These are phyloP conservation scores for Guyanaporus albipodus DNA, from an alignment of 768 basidiomycete genomes.

Conservation along the genomic window DNA sequence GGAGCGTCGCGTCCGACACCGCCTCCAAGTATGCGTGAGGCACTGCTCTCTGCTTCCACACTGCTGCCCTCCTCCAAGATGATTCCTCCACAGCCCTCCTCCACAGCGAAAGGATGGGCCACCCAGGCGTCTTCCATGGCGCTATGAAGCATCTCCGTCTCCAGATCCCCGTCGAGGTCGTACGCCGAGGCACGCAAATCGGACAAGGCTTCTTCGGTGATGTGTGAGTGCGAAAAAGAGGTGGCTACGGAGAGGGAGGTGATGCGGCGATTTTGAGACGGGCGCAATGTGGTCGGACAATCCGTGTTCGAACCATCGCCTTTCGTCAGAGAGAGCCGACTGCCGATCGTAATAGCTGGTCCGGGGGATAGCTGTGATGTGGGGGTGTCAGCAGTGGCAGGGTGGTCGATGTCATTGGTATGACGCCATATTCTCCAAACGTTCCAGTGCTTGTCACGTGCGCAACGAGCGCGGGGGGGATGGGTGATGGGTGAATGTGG, in stretches of 20 bases:
- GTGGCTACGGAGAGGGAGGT: conserved; percentile 21
- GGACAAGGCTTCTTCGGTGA: conserved; percentile 23
- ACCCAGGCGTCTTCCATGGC: conserved; percentile 19
- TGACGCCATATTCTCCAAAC: conserved; percentile 16
- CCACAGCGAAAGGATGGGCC: conserved; percentile 12
- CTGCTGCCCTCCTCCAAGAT: background rate
- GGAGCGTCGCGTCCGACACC: conserved; percentile 6
- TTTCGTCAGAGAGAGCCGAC: background rate
- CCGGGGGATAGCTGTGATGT: background rate
- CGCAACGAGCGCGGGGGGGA: background rate
- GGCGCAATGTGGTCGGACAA: conserved; percentile 2
- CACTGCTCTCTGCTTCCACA: conserved; percentile 2
- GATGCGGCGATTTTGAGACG: conserved; percentile 15
- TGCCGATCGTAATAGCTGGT: background rate
- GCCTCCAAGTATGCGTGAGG: conserved; percentile 1
- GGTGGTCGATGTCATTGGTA: background rate
- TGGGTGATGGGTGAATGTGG: conserved; percentile 3
- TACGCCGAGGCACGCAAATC: conserved; percentile 22
- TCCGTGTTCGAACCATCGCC: background rate
- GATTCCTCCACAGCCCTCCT: background rate
- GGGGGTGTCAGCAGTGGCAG: background rate
- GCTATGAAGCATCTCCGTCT: conserved; percentile 24
- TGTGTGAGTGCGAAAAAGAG: conserved; percentile 21
- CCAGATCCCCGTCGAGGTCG: conserved; percentile 26
- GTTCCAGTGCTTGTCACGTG: conserved; percentile 13